Conservation (phyloP, 371 early-diverging fungal species). For the Mucor circinelloides region DNA sequence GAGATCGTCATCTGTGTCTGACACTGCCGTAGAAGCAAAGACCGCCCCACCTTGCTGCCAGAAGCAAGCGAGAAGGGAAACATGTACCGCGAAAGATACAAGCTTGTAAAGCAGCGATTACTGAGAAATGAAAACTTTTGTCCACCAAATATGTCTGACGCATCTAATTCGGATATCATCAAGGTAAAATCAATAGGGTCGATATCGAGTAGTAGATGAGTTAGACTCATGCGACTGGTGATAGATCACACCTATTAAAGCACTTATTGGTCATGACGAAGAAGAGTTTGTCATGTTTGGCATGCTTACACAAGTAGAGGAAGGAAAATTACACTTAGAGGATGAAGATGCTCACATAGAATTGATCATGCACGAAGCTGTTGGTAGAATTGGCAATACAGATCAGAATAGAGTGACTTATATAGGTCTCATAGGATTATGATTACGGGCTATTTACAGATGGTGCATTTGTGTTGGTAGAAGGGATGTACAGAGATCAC, state of each 20-base stretch:
- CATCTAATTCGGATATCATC: constrained; percentile 5
- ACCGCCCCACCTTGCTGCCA: constrained; percentile 51
- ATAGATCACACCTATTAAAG: constrained; percentile 81
- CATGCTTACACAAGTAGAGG: constrained; percentile 84
- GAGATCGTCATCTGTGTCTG: background rate
- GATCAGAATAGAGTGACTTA: background rate
- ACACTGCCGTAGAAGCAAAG: constrained; percentile 20
- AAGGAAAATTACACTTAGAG: constrained; percentile 84
- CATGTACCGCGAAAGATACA: constrained; percentile 74
- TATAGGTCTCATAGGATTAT: constrained; percentile 32
- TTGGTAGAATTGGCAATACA: constrained; percentile 17
- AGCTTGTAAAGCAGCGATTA: constrained; percentile 76
- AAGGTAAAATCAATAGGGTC: constrained; percentile 29
- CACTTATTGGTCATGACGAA: constrained; percentile 76
- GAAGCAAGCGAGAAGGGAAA: constrained; percentile 67
- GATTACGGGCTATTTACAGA: constrained; percentile 81
- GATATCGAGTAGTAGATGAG: background rate
- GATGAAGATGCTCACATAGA: constrained; percentile 80
- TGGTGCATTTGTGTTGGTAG: constrained; percentile 81
- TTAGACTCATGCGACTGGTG: background rate
- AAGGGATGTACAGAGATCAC: constrained; percentile 74
- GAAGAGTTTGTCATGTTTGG: constrained; percentile 81
- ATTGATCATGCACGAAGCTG: constrained; percentile 58
- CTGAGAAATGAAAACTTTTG: constrained; percentile 82
- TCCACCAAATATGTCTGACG: constrained; percentile 38